A percentile compares a stretch with the other conserved stretches of the same genome.
Evolutionary conservation across 805 yeast species (phyloP).

Genomic region (Candida takata): DNA sequence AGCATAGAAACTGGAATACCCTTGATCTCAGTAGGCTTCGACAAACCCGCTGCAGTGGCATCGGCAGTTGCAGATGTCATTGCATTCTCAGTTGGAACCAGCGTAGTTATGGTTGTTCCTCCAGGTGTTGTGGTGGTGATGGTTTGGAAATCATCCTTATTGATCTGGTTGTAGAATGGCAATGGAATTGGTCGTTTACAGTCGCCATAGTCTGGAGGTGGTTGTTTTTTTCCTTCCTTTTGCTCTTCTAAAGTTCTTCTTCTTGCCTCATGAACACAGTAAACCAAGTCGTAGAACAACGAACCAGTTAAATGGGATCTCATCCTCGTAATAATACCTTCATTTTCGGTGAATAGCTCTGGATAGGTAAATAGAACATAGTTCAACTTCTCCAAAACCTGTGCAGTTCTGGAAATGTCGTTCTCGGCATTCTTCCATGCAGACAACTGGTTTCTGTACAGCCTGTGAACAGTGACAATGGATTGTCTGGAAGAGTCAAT

Average conservation of each 20-base stretch:
- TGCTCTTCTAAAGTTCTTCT: conserved; percentile 49
- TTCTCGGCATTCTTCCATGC: conserved; percentile 85
- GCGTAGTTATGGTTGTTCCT: conserved; percentile 85
- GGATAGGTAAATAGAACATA: conserved; percentile 85
- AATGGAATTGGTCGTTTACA: conserved; percentile 43
- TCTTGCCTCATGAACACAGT: conserved; percentile 93
- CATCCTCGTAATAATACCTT: conserved; percentile 80
- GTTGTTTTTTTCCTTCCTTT: conserved; percentile 22
- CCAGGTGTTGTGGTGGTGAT: conserved; percentile 83
- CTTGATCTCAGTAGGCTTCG: conserved; percentile 52
- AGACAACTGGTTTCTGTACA: conserved; percentile 78
- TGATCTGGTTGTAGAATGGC: conserved; percentile 87
- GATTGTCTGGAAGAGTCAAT: conserved; percentile 88
- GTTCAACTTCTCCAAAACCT: conserved; percentile 81
- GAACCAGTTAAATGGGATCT: conserved; percentile 90
- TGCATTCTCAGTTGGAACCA: conserved; percentile 81
- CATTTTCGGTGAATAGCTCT: conserved; percentile 62
- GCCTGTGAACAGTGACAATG: conserved; percentile 85
- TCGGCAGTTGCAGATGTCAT: conserved; percentile 52
- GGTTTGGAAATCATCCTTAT: conserved; percentile 81
- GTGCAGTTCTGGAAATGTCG: conserved; percentile 87
- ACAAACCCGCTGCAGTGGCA: conserved; percentile 48
- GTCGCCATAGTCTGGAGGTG: conserved; percentile 14
- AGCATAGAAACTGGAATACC: conserved; percentile 68
- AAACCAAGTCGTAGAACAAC: conserved; percentile 81